Evolutionary conservation across 2,329 filamentous ascomycete genomes (phyloP).

Genomic region (Trichoderma gracile): DNA sequence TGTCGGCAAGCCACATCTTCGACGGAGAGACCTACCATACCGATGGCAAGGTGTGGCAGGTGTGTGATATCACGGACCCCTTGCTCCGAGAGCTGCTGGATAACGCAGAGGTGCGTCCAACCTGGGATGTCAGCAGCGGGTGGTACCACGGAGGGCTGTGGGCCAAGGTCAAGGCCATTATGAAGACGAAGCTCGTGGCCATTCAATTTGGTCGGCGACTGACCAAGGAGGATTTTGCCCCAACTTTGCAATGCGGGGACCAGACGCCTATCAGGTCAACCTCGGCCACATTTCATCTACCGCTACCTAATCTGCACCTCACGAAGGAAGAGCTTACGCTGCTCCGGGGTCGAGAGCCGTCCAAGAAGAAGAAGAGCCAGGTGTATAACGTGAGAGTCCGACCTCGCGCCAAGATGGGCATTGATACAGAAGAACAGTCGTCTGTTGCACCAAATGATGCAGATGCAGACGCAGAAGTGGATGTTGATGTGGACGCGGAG

Average conservation of each 20-base stretch:
- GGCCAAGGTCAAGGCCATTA: constrained; percentile 80
- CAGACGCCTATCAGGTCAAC: constrained; percentile 38
- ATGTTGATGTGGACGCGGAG: constrained; percentile 1
- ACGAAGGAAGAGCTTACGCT: constrained; percentile 41
- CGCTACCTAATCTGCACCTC: constrained; percentile 40
- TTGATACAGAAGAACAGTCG: constrained; percentile 23
- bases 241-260: constrained; percentile 40
- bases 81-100: constrained; percentile 67
- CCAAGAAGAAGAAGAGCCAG: constrained; percentile 42
- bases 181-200: constrained; percentile 80
- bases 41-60: constrained; percentile 91
- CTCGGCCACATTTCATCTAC: constrained; percentile 38
- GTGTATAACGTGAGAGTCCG: constrained; percentile 40
- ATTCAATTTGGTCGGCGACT: constrained; percentile 60
- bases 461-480: constrained; percentile 21
- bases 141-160: constrained; percentile 84
- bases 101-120: constrained; percentile 57
- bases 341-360: constrained; percentile 39
- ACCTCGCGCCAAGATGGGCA: background rate
- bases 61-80: constrained; percentile 87
- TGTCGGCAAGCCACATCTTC: constrained; percentile 69
- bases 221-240: constrained; percentile 41
- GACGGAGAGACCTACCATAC: constrained; percentile 72
- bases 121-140: constrained; percentile 68
- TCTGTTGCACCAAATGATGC: constrained; percentile 31